These are phyloP conservation scores for Tolypocladium ophioglossoides DNA, from an alignment of 2,329 filamentous ascomycete species.

Conservation along the genomic window DNA sequence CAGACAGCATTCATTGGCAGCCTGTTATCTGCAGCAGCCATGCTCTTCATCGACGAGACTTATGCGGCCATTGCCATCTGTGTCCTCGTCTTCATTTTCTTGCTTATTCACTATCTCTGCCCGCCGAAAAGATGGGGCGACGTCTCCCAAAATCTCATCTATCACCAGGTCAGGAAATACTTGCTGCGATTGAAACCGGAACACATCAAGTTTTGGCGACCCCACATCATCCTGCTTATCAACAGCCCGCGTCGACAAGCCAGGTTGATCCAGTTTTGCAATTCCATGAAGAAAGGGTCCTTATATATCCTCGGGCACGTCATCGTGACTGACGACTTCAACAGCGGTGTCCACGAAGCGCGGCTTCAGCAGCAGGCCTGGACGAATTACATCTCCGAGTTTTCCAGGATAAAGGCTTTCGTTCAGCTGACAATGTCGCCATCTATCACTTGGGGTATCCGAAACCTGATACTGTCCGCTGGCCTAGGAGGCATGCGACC, in stretches of 20 bases:
- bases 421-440: slow-evolving; percentile 80
- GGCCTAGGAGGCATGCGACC: slow-evolving; percentile 81
- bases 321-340: slow-evolving; percentile 77
- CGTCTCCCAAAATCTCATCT: slow-evolving; percentile 81
- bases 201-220: slow-evolving; percentile 89
- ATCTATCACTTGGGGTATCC: slow-evolving; percentile 71
- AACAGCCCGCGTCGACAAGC: slow-evolving; percentile 76
- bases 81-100: slow-evolving; percentile 64
- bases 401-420: slow-evolving; percentile 78
- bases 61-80: slow-evolving; percentile 69
- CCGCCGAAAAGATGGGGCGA: slow-evolving; percentile 86
- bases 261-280: slow-evolving; percentile 81
- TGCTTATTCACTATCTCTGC: slow-evolving; percentile 75
- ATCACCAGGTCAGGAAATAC: slow-evolving; percentile 78
- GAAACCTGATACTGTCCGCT: slow-evolving; percentile 72
- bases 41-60: slow-evolving; percentile 83
- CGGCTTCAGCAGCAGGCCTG: slow-evolving; percentile 71
- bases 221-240: slow-evolving; percentile 74
- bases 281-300: slow-evolving; percentile 79
- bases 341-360: slow-evolving; percentile 67
- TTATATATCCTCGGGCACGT: slow-evolving; percentile 81
- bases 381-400: slow-evolving; percentile 76
- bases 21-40: slow-evolving; percentile 65
- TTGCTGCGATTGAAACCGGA: slow-evolving; percentile 73
- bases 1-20: slow-evolving; percentile 68